These are phyloP conservation scores for Tylopilus rubrobrunneus DNA, from an alignment of 768 basidiomycete species.

Conservation along the genomic window DNA sequence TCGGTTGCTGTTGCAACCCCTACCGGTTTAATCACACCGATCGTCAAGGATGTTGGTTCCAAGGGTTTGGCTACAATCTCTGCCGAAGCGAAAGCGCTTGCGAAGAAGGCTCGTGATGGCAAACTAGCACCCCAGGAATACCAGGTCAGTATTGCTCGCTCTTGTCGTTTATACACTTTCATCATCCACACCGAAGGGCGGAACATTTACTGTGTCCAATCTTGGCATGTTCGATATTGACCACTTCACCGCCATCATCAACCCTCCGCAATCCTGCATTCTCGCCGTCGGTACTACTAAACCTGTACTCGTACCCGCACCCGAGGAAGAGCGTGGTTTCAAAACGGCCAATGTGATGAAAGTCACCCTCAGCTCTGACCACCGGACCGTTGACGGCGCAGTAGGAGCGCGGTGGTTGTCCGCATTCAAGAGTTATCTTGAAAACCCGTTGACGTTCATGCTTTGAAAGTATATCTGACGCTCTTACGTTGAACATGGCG, in stretches of 20 bases:
- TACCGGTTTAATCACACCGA: conserved; percentile 94
- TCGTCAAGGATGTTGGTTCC: conserved; percentile 86
- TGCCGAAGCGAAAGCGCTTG: conserved; percentile 85
- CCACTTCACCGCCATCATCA: conserved; percentile 99
- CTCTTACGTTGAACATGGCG: neutral
- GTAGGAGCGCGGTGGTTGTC: conserved; percentile 89
- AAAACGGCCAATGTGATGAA: conserved; percentile 92
- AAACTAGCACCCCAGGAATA: conserved; percentile 95
- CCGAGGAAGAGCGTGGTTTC: conserved; percentile 91
- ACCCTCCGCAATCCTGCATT: conserved; percentile 97
- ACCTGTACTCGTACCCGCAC: conserved; percentile 82
- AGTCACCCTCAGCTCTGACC: conserved; percentile 92
- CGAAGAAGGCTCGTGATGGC: conserved; percentile 94
- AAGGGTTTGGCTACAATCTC: conserved; percentile 95
- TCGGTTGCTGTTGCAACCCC: conserved; percentile 97
- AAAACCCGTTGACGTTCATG: conserved; percentile 97
- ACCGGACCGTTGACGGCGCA: conserved; percentile 95
- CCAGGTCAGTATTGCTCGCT: conserved; percentile 54
- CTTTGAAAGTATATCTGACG: conserved; percentile 45
- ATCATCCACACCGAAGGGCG: conserved; percentile 54
- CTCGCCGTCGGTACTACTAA: conserved; percentile 89
- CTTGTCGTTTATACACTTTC: neutral
- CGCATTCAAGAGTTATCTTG: conserved; percentile 93
- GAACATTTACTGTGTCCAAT: conserved; percentile 98
- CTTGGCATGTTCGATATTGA: conserved; percentile 96